Evolutionary conservation across 2,329 filamentous ascomycete species (phyloP), one percentile per base, ranked within the genome.

Genomic region (Aplosporella prunicola): DNA sequence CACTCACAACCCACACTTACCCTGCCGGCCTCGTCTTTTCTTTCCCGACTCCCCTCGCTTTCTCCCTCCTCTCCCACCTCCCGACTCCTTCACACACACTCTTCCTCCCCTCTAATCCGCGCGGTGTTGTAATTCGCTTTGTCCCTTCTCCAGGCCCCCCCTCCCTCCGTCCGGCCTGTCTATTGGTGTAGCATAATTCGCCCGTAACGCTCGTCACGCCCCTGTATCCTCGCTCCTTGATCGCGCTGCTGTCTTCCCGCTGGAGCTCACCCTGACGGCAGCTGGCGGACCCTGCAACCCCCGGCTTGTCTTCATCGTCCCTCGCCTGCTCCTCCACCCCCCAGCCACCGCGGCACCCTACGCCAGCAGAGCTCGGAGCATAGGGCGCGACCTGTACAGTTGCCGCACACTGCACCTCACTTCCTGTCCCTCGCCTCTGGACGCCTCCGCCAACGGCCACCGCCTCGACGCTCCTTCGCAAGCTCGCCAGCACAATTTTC

Each of bases 401-500:
- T 39, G 36, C 25, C 24, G 27, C 39, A 30, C 41, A 29, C 36
- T 29, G 22, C 36, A 31, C 29, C 20, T 27, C 10, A 24, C 20
- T 22, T 23, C 25, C 29, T 17, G 35, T 31, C 36, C 29, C 28
- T 32, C 36, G 36, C 32, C 36, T 28, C 36, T 29, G 36, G 22
- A 17, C 36, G 33, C 13, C 52, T 49, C 53, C 52, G 55, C 50
- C 29, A 51, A 48, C 47, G 44, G 51, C 43, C 17, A 29, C 29
- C 45, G 50, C 53, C 51, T 52, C 38, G 55, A 59, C 57, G 51
- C 52, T 60, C 58, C 50, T 59, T 60, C 60, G 58, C 57, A 57
- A 55, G 57, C 56, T 52, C 53, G 57, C 57, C 59, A 56, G 47
- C 29, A 43, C 44, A 46, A 41, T 52, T 51, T 51, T 41, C 46